Conservation (phyloP, 805 yeast genomes). For the Candida succiphila region DNA sequence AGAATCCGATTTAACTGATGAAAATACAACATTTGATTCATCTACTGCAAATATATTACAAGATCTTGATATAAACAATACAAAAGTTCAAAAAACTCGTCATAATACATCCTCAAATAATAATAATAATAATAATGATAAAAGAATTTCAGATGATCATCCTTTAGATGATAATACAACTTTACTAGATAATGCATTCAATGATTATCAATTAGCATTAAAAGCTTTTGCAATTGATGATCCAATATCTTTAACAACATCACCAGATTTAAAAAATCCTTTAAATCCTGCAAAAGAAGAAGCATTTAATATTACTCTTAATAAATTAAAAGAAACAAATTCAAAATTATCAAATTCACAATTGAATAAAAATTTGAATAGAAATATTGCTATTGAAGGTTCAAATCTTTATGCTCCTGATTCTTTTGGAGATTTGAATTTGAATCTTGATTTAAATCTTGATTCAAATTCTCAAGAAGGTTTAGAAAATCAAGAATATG, state of each 20-base stretch:
- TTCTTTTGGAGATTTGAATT: too few species aligned
- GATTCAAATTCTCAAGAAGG: not conserved
- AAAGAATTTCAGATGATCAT: too few species aligned
- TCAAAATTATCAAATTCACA: too few species aligned
- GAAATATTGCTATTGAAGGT: too few species aligned
- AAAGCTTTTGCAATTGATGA: slow-evolving; percentile 2
- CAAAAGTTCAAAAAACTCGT: too few species aligned
- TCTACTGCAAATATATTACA: not conserved
- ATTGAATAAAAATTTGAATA: too few species aligned
- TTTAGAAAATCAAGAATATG: not conserved
- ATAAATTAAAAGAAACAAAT: not conserved
- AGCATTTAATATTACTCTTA: not conserved
- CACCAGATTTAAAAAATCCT: not conserved
- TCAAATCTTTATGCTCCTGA: too few species aligned
- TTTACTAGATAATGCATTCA: slow-evolving; percentile 3
- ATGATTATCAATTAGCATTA: slow-evolving; percentile 4
- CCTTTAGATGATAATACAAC: slow-evolving; percentile 1
- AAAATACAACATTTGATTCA: not conserved
- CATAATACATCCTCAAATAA: not conserved
- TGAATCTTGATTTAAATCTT: too few species aligned
- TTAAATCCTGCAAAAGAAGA: not conserved
- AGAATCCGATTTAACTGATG: too few species aligned
- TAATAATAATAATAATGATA: not conserved
- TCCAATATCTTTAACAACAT: not conserved
- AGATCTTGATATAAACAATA: too few species aligned